A percentile compares a stretch with the other conserved stretches of the same genome.
Conservation (phyloP, 2,329 filamentous ascomycete species). For the Alternaria brassicicola region DNA sequence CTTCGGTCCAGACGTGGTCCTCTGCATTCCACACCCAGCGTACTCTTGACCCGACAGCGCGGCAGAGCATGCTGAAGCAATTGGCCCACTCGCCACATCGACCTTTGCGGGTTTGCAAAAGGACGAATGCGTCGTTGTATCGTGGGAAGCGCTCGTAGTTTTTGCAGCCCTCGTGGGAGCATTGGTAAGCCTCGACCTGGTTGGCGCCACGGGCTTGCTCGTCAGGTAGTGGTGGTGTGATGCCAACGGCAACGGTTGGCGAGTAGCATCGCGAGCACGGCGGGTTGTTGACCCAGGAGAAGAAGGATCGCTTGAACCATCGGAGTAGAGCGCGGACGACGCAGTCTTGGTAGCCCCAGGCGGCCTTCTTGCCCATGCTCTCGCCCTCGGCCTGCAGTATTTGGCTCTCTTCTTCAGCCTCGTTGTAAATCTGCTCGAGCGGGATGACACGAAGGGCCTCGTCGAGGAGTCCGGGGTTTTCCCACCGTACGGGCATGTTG, state of each 20-base stretch:
- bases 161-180: conserved; percentile 75
- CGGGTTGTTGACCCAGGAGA: conserved; percentile 96
- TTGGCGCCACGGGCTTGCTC: conserved; percentile 87
- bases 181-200: conserved; percentile 88
- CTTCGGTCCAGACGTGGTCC: conserved; percentile 97
- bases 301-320: conserved; percentile 97
- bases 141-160: conserved; percentile 88
- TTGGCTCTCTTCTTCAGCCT: conserved; percentile 92
- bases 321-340: conserved; percentile 87
- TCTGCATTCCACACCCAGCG: conserved; percentile 99
- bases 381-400: conserved; percentile 85
- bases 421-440: conserved; percentile 86
- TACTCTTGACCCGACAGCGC: conserved; percentile 86
- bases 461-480: conserved; percentile 92
- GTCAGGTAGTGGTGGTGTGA: conserved; percentile 83
- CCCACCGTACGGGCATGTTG: conserved; percentile 88
- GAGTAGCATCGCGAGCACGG: conserved; percentile 80
- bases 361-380: conserved; percentile 79
- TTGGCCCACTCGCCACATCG: conserved; percentile 96
- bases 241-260: conserved; percentile 81
- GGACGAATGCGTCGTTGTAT: conserved; percentile 92
- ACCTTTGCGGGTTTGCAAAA: conserved; percentile 84
- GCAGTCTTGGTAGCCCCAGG: conserved; percentile 98
- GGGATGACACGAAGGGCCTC: conserved; percentile 88
- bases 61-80: conserved; percentile 97